Conservation (phyloP, 352 stramenopile species). For the Poterioochromonas sp. region DNA sequence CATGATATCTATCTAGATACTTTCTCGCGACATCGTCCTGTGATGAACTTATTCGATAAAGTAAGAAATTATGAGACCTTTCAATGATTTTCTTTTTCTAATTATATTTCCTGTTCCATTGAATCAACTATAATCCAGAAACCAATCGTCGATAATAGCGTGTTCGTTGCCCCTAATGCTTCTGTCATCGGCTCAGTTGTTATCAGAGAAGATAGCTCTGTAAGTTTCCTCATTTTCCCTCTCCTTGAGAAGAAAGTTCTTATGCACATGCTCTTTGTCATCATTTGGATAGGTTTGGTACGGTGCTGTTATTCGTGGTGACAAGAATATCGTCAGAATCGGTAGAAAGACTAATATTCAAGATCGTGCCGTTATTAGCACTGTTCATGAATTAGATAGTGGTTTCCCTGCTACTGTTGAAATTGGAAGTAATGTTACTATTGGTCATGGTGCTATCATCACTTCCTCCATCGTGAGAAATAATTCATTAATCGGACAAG, state of each 20-base stretch:
- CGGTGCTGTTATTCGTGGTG: slow-evolving; percentile 45
- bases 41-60: slow-evolving; percentile 78
- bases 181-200: slow-evolving; percentile 44
- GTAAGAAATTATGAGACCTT: slow-evolving; percentile 44
- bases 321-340: slow-evolving; percentile 50
- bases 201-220: slow-evolving; percentile 35
- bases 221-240: not conserved
- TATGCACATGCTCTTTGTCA: not conserved
- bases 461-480: slow-evolving; percentile 80
- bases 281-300: slow-evolving; percentile 40
- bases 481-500: slow-evolving; percentile 76
- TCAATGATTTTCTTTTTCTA: not conserved
- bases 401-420: slow-evolving; percentile 56
- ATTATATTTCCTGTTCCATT: not conserved
- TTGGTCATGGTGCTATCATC: slow-evolving; percentile 71
- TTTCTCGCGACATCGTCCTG: slow-evolving; percentile 73
- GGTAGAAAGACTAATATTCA: slow-evolving; percentile 67
- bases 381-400: slow-evolving; percentile 35
- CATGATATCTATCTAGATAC: slow-evolving; percentile 67
- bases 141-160: slow-evolving; percentile 73
- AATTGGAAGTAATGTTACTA: slow-evolving; percentile 77
- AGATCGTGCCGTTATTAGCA: slow-evolving; percentile 72
- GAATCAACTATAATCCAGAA: not conserved
- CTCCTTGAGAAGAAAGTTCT: not conserved
- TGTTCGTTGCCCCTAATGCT: slow-evolving; percentile 46